Evolutionary conservation across 495 filamentous ascomycete species (phyloP).

Genomic region (Paragyromitra xinjiangensis): DNA sequence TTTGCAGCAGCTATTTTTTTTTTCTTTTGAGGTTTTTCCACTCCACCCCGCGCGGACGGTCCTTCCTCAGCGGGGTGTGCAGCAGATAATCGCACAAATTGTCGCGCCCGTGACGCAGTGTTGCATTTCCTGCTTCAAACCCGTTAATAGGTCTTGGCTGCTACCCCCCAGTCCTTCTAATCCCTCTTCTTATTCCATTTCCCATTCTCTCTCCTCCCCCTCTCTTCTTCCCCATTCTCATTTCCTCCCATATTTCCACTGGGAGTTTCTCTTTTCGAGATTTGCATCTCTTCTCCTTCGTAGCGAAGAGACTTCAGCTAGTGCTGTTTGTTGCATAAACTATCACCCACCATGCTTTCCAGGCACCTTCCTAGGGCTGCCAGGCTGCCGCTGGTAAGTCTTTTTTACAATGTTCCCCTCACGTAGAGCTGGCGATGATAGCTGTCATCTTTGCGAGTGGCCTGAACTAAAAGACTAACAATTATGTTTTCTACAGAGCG

Average conservation of each 20-base stretch:
- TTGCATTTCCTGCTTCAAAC: slow-evolving; percentile 37
- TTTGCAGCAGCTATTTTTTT: slow-evolving; percentile 31
- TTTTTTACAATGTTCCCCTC: slow-evolving; percentile 8
- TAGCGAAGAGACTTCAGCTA: slow-evolving; percentile 37
- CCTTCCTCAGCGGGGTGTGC: slow-evolving; percentile 35
- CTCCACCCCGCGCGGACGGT: neutral
- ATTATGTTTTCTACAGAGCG: slow-evolving; percentile 30
- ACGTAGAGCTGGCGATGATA: neutral
- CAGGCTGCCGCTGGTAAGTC: slow-evolving; percentile 58
- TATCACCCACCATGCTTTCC: slow-evolving; percentile 57
- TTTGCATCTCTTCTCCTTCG: slow-evolving; percentile 47
- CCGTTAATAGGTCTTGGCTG: slow-evolving; percentile 56
- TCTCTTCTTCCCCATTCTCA: slow-evolving; percentile 44
- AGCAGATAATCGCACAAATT: slow-evolving; percentile 37
- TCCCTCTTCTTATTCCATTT: slow-evolving; percentile 59
- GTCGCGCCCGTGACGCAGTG: slow-evolving; percentile 36
- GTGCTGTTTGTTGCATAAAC: slow-evolving; percentile 22
- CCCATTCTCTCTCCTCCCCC: slow-evolving; percentile 53
- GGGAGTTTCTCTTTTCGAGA: slow-evolving; percentile 31
- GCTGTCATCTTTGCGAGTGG: neutral
- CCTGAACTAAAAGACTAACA: slow-evolving; percentile 20
- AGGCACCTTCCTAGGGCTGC: slow-evolving; percentile 62
- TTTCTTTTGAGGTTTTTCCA: slow-evolving; percentile 7
- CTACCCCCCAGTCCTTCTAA: slow-evolving; percentile 63
- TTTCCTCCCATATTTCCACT: slow-evolving; percentile 60